A percentile compares a stretch with the other conserved stretches of the same genome.
phyloP scores from a whole-genome alignment of 176 grass and related monocot species.

The maize (Zea mays) region DNA sequence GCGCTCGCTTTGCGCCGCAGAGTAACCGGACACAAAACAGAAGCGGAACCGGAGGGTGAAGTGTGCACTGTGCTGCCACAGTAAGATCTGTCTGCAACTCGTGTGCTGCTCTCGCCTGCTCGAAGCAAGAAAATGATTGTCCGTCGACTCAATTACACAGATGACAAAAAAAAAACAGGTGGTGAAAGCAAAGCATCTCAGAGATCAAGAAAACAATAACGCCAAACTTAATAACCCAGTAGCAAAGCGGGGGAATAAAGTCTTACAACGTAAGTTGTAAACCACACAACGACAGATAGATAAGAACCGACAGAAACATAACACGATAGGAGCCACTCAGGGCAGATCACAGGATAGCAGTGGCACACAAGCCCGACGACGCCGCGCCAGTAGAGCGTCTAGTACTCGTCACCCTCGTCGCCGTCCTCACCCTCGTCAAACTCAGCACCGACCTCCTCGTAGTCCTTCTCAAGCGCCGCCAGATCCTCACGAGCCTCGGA shows the following conservation, averaged over 20 bases:
- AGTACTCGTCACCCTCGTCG: slow-evolving; percentile 51
- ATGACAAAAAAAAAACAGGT: too few relatives aligned
- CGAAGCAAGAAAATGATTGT: too few relatives aligned
- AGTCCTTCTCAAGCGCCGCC: slow-evolving; percentile 55
- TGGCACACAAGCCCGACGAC: background rate
- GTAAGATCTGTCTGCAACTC: too few relatives aligned
- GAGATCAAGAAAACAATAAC: too few relatives aligned
- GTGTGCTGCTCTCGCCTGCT: too few relatives aligned
- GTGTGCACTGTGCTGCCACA: too few relatives aligned
- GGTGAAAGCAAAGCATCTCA: too few relatives aligned
- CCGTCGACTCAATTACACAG: too few relatives aligned
- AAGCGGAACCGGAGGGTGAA: too few relatives aligned
- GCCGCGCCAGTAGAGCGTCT: slow-evolving; percentile 9
- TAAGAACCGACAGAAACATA: background rate
- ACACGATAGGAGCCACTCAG: background rate
- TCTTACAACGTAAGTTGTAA: slow-evolving; percentile 52
- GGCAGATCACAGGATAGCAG: slow-evolving; percentile 45
- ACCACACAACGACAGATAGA: background rate
- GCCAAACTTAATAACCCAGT: slow-evolving; percentile 14
- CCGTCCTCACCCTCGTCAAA: slow-evolving; percentile 48
- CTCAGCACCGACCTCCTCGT: slow-evolving; percentile 56
- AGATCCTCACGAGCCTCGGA: slow-evolving; percentile 63
- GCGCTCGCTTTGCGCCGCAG: too few relatives aligned
- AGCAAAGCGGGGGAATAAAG: slow-evolving; percentile 14
- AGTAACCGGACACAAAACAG: too few relatives aligned